phyloP scores from a whole-genome alignment of 495 filamentous ascomycete genomes.

The Hypoxylon rickii region DNA sequence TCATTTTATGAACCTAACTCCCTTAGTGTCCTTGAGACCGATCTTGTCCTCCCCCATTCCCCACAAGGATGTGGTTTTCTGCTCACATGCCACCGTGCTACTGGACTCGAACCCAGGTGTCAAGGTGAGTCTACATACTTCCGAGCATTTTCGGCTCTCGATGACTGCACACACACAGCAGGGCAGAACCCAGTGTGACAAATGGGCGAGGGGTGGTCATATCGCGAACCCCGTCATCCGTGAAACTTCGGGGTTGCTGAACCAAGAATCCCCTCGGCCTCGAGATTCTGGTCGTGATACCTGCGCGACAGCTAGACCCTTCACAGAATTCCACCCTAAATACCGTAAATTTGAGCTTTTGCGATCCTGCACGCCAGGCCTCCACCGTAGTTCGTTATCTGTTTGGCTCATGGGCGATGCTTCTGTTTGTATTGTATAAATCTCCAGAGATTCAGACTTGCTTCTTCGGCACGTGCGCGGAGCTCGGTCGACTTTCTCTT shows the following conservation, averaged over 20 bases:
- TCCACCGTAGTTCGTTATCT: neutral
- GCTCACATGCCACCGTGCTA: neutral
- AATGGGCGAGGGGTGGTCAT: neutral
- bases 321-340: neutral
- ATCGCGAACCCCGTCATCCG: neutral
- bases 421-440: constrained; percentile 66
- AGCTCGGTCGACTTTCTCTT: constrained; percentile 58
- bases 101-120: neutral
- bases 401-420: constrained; percentile 32
- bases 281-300: neutral
- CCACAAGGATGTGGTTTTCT: neutral
- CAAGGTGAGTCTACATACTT: constrained; percentile 26
- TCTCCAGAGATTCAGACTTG: constrained; percentile 56
- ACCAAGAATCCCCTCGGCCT: neutral
- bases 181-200: constrained; percentile 6
- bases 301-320: neutral
- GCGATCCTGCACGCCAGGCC: neutral
- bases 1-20: constrained; percentile 41
- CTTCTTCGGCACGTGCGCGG: constrained; percentile 60
- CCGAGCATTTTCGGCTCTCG: constrained; percentile 1
- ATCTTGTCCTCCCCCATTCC: constrained; percentile 8
- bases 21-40: constrained; percentile 37
- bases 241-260: neutral
- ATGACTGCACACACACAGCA: constrained; percentile 31
- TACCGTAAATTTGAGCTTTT: constrained; percentile 14